Evolutionary conservation across 345 rosid species (phyloP).

Genomic region (Viola odorata): DNA sequence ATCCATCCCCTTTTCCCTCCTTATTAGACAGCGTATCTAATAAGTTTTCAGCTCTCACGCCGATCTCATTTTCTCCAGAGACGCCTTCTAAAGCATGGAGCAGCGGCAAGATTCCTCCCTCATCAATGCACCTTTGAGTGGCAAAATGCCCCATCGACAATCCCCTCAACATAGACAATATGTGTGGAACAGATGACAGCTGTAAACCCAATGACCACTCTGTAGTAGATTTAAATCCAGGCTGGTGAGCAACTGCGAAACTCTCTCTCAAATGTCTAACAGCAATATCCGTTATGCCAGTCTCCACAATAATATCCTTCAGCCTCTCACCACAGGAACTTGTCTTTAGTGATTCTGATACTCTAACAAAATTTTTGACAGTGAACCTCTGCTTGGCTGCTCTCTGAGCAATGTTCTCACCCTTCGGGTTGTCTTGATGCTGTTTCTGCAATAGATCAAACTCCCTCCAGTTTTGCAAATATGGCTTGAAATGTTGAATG

Average conservation of each 20-base stretch:
- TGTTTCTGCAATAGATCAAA: slow-evolving; percentile 72
- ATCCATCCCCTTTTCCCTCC: slow-evolving; percentile 95
- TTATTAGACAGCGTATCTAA: slow-evolving; percentile 80
- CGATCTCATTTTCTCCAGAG: slow-evolving; percentile 89
- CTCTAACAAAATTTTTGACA: slow-evolving; percentile 87
- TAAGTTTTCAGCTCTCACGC: slow-evolving; percentile 96
- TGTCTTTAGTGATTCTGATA: slow-evolving; percentile 93
- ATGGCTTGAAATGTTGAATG: slow-evolving; percentile 79
- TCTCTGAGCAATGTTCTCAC: slow-evolving; percentile 57
- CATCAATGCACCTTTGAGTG: slow-evolving; percentile 78
- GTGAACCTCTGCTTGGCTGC: slow-evolving; percentile 73
- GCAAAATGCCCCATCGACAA: slow-evolving; percentile 95
- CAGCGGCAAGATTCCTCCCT: slow-evolving; percentile 70
- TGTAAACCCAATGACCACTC: slow-evolving; percentile 79
- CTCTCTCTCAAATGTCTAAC: slow-evolving; percentile 65
- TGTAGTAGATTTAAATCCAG: slow-evolving; percentile 62
- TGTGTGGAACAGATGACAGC: slow-evolving; percentile 81
- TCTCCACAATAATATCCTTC: slow-evolving; percentile 87
- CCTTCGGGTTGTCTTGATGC: slow-evolving; percentile 67
- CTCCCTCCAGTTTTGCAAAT: slow-evolving; percentile 83
- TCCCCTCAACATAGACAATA: slow-evolving; percentile 89
- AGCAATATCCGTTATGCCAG: slow-evolving; percentile 77
- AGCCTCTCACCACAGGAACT: slow-evolving; percentile 96
- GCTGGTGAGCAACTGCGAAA: slow-evolving; percentile 72
- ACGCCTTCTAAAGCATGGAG: slow-evolving; percentile 98